Evolutionary conservation across 306 rosid species (phyloP), one percentile per base, ranked within the genome.

Genomic region (Castanea mollissima): DNA sequence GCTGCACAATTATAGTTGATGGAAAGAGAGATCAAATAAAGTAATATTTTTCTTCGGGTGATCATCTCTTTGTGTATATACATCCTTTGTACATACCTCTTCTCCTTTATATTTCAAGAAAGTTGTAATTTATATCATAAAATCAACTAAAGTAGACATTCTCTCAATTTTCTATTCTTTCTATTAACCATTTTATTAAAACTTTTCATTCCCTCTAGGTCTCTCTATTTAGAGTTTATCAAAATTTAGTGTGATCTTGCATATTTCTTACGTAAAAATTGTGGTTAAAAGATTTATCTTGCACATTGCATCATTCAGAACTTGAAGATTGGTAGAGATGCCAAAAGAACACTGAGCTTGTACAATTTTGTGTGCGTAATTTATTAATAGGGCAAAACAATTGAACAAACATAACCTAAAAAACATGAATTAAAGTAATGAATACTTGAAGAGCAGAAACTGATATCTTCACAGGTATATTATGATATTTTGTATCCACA

Each of bases 401-500:
- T 46, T 55, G 34, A 63, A 21, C 60, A 34, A 58, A 76, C 23
- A 69, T 34, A 46, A 16, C 62, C 34, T 60, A 59, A 27, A 72
- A 63, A 59, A 51, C 18, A 32, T 32, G 54, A 58, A 29, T 31
- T 49, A 20, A 21, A 73, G 15, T 69, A 25, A 73, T 9, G 5
- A 64, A 59, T 54, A 21, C 49, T 23, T 21, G 32, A 75, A 31
- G 68, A 55, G 41, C 2, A 32, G 58, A 78, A 54, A 76, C 5
- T 27, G 73, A 90, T 82, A 94, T 97, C 98, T 87, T 87, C 34
- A 89, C 82, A 64, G 91, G 86, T 79, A 85, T n/a, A 11, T 84
- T 77, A 81, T 89, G 87, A 80, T 83, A 91, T 78, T 79, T 78
- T 62, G 97, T 91, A 78, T 94, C 98, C 71, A 94, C 76, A 78